These are phyloP conservation scores for Suillus paluster DNA, from an alignment of 768 basidiomycete genomes.

Conservation along the genomic window DNA sequence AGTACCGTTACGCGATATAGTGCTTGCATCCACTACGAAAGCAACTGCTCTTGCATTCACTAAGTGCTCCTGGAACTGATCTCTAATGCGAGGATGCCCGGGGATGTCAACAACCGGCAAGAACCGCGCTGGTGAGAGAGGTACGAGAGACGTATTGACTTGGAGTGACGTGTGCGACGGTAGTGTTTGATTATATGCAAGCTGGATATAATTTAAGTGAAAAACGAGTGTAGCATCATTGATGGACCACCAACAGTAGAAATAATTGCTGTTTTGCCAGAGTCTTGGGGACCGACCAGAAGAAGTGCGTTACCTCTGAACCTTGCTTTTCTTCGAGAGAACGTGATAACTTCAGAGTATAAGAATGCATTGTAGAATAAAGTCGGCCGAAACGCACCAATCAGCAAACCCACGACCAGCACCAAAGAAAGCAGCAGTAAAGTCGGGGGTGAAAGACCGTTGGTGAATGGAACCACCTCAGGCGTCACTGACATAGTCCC, in stretches of 20 bases:
- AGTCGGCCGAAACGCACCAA: conserved; percentile 40
- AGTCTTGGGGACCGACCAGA: conserved; percentile 75
- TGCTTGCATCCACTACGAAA: conserved; percentile 83
- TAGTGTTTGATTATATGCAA: conserved; percentile 64
- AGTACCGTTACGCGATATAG: conserved; percentile 74
- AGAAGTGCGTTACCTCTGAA: conserved; percentile 65
- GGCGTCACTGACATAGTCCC: conserved; percentile 27
- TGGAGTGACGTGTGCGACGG: conserved; percentile 82
- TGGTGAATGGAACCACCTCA: conserved; percentile 40
- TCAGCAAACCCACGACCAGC: conserved; percentile 46
- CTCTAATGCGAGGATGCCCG: conserved; percentile 82
- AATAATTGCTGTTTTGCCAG: conserved; percentile 81
- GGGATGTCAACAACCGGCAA: conserved; percentile 75
- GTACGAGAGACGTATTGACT: conserved; percentile 58
- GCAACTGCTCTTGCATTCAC: conserved; percentile 64
- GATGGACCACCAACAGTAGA: conserved; percentile 56
- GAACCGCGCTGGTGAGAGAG: conserved; percentile 46
- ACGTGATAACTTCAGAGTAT: conserved; percentile 37
- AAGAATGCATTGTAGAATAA: neutral
- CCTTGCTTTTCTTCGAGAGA: conserved; percentile 47
- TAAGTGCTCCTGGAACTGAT: conserved; percentile 72
- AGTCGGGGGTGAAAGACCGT: conserved; percentile 43
- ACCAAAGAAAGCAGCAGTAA: conserved; percentile 47
- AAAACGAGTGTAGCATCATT: conserved; percentile 12
- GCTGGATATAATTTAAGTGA: conserved; percentile 42